These are phyloP conservation scores for Pulveroboletus sp. DNA, from an alignment of 768 basidiomycete species.

Conservation along the genomic window DNA sequence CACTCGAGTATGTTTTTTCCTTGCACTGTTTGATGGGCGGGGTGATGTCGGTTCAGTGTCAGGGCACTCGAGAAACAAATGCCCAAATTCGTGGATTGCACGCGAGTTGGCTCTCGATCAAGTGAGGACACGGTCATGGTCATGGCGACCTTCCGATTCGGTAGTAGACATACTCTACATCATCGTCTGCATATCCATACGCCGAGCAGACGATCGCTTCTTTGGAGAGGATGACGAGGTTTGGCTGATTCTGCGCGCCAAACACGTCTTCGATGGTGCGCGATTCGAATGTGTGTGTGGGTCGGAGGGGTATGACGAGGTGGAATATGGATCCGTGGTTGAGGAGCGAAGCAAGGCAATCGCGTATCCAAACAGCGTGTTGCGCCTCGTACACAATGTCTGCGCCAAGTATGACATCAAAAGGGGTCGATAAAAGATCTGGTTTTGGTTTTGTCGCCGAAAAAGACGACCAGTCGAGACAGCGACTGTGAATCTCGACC, in stretches of 20 bases:
- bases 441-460: constrained; percentile 10
- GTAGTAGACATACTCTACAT: constrained; percentile 71
- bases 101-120: constrained; percentile 81
- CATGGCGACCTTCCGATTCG: constrained; percentile 59
- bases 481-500: constrained; percentile 23
- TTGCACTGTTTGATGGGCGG: neutral
- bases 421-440: constrained; percentile 32
- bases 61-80: constrained; percentile 71
- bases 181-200: constrained; percentile 28
- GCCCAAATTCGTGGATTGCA: constrained; percentile 77
- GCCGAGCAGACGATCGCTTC: constrained; percentile 57
- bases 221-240: constrained; percentile 51
- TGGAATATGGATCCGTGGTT: constrained; percentile 46
- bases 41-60: constrained; percentile 6
- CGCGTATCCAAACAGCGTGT: constrained; percentile 47
- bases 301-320: constrained; percentile 73
- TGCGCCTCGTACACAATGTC: constrained; percentile 53
- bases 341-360: constrained; percentile 40
- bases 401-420: constrained; percentile 51
- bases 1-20: constrained; percentile 67
- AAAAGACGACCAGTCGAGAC: constrained; percentile 41
- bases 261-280: constrained; percentile 59
- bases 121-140: constrained; percentile 39
- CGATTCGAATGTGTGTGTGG: constrained; percentile 60
- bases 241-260: constrained; percentile 12